These are phyloP conservation scores for Colletotrichum lupini DNA, from an alignment of 2,329 filamentous ascomycete genomes.

Conservation along the genomic window DNA sequence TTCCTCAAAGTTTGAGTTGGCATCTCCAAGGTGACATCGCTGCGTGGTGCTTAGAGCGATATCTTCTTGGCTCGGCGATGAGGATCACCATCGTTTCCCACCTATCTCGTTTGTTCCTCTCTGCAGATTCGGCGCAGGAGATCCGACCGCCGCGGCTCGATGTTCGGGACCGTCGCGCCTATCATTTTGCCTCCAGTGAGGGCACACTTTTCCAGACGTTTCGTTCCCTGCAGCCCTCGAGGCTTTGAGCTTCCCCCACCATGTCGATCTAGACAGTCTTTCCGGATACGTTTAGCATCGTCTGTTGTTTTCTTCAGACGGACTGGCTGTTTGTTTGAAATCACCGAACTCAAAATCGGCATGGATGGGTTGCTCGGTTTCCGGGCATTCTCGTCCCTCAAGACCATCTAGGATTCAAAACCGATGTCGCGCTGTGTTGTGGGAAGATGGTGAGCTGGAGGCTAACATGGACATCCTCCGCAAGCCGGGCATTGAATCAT, in stretches of 20 bases:
- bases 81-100: background rate
- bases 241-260: background rate
- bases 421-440: background rate
- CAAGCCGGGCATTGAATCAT: background rate
- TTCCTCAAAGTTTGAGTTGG: background rate
- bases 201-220: background rate
- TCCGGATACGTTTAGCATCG: background rate
- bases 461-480: background rate
- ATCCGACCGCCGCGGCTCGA: background rate
- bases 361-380: background rate
- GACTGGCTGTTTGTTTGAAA: background rate
- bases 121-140: background rate
- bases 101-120: background rate
- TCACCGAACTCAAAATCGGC: background rate
- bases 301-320: background rate
- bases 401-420: background rate
- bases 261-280: background rate
- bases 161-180: background rate
- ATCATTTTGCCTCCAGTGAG: background rate
- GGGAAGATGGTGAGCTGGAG: background rate
- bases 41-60: background rate
- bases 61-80: background rate
- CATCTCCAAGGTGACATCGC: background rate
- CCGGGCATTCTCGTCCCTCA: background rate
- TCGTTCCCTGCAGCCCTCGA: background rate